phyloP scores from a whole-genome alignment of 176 grass and related monocot species.

The Raddia distichophylla region DNA sequence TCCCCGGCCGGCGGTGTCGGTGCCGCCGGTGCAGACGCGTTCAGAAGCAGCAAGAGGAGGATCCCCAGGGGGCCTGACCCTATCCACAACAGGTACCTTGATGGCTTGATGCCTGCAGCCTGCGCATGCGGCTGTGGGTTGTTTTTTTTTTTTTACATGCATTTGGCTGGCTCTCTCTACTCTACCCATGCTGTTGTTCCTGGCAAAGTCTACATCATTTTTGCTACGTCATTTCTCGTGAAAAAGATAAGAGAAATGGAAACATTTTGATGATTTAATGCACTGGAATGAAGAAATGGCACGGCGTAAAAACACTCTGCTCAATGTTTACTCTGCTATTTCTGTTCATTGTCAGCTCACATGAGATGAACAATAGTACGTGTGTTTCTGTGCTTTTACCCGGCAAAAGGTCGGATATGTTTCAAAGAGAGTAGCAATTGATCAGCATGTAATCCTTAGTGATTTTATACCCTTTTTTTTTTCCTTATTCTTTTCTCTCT shows the following conservation, averaged over 20 bases:
- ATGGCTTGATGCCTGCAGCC: background rate
- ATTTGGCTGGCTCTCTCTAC: background rate
- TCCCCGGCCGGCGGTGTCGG: conserved; percentile 24
- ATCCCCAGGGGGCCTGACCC: conserved; percentile 76
- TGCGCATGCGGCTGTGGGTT: background rate
- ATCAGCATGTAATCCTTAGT: background rate
- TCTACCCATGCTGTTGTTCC: background rate
- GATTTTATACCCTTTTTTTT: background rate
- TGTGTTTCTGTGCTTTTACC: background rate
- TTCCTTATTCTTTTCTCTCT: background rate
- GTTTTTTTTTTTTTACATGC: background rate
- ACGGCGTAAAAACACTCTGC: background rate
- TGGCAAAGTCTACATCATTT: background rate
- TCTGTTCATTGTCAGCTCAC: background rate
- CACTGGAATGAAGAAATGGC: background rate
- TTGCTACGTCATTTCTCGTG: background rate
- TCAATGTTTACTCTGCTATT: background rate
- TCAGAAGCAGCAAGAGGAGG: conserved; percentile 65
- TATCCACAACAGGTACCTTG: conserved; percentile 76
- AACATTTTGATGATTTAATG: background rate
- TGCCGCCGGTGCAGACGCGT: conserved; percentile 23
- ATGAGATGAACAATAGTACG: background rate
- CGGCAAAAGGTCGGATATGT: background rate
- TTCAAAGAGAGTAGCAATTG: background rate
- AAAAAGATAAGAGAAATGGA: background rate